A percentile compares a stretch with the other conserved stretches of the same genome.
Conservation (phyloP, 768 basidiomycete genomes). For the Tulasnella sp. region DNA sequence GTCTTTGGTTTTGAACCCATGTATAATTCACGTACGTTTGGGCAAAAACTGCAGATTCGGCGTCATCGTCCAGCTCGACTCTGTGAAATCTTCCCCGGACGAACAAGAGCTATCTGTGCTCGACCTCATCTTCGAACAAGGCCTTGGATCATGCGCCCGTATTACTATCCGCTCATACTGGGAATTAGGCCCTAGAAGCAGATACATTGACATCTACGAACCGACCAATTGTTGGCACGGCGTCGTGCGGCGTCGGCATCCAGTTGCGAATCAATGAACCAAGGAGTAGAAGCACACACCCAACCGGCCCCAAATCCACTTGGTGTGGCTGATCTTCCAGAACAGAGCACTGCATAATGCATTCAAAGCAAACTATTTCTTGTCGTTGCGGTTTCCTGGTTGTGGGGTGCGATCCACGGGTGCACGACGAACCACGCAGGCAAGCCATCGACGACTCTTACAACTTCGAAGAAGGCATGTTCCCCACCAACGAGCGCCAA, state of each 20-base stretch:
- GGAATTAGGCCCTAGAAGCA: neutral
- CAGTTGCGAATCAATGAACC: neutral
- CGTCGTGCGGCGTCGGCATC: neutral
- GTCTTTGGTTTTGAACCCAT: neutral
- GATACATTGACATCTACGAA: neutral
- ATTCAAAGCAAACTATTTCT: neutral
- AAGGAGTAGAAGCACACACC: neutral
- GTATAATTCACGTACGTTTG: neutral
- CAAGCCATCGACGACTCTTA: neutral
- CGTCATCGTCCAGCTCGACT: neutral
- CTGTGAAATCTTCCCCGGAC: neutral
- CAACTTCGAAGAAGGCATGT: neutral
- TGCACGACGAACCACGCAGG: neutral
- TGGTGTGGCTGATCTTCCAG: neutral
- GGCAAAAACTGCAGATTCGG: neutral
- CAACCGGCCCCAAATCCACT: neutral
- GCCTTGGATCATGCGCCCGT: neutral
- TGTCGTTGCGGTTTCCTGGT: too few relatives aligned
- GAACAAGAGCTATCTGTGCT: neutral
- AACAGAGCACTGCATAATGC: neutral
- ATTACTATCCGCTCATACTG: neutral
- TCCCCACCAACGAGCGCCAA: conserved; percentile 16
- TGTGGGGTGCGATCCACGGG: too few relatives aligned
- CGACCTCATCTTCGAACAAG: neutral
- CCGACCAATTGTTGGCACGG: neutral